These are phyloP conservation scores for Bipolaris sorokiniana DNA, from an alignment of 2,329 filamentous ascomycete genomes.

Conservation along the genomic window DNA sequence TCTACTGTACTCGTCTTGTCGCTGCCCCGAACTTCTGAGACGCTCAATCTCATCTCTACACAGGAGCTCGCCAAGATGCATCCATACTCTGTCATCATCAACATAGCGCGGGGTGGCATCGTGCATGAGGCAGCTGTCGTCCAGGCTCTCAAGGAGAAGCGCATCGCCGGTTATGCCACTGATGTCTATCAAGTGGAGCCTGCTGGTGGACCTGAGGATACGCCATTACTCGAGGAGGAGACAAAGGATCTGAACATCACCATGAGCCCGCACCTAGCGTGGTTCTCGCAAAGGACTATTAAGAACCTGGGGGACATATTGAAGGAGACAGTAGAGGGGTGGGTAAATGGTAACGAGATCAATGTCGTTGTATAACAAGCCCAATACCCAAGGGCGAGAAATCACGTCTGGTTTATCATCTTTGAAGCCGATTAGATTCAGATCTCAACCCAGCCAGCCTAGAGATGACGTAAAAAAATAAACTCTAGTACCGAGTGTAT, in stretches of 20 bases:
- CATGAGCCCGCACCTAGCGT: conserved; percentile 61
- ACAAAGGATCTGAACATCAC: conserved; percentile 57
- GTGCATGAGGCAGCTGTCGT: conserved; percentile 59
- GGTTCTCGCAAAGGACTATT: conserved; percentile 58
- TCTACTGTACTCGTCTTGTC: conserved; percentile 50
- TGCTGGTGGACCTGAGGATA: conserved; percentile 49
- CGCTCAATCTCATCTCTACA: conserved; percentile 42
- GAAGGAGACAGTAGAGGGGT: conserved; percentile 57
- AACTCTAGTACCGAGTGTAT: neutral
- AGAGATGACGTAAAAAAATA: neutral
- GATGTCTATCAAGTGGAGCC: conserved; percentile 60
- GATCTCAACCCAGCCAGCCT: neutral
- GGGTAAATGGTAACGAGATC: conserved; percentile 48
- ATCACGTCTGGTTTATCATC: too few species aligned
- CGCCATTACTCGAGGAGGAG: conserved; percentile 53
- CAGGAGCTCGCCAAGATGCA: conserved; percentile 55
- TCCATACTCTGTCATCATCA: conserved; percentile 54
- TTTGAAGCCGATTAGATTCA: neutral
- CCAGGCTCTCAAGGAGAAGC: conserved; percentile 52
- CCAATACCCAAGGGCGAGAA: neutral
- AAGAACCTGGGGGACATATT: conserved; percentile 54
- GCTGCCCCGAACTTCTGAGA: conserved; percentile 42
- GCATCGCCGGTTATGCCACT: conserved; percentile 58
- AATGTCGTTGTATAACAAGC: conserved; percentile 44
- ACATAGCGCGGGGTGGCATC: conserved; percentile 59